Conservation (phyloP, 345 rosid genomes). For the Pistacia atlantica region DNA sequence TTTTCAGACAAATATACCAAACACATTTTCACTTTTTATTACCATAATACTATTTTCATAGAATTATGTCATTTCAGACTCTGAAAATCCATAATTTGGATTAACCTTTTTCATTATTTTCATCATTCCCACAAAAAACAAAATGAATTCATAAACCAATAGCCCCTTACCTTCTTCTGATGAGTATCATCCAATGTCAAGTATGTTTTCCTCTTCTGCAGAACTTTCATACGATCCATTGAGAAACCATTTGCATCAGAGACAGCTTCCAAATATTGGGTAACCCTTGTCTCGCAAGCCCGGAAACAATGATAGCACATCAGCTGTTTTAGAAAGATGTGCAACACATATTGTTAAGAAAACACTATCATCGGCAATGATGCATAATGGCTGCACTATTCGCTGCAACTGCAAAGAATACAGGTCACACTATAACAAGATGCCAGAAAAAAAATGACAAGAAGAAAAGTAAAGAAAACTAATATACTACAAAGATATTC, state of each 20-base stretch:
- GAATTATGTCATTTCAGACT: no score
- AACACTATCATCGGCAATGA: constrained; percentile 85
- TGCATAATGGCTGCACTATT: constrained; percentile 54
- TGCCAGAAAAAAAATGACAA: background rate
- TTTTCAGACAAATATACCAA: no score
- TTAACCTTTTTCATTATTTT: no score
- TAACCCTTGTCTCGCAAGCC: constrained; percentile 65
- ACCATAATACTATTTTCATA: no score
- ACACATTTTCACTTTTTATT: no score
- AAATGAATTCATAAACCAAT: no score
- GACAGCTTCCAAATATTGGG: constrained; percentile 59
- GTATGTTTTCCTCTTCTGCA: constrained; percentile 42
- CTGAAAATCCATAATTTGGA: no score
- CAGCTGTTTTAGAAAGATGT: constrained; percentile 51
- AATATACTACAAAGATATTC: background rate
- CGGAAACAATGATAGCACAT: constrained; percentile 64
- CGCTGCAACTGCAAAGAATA: constrained; percentile 62
- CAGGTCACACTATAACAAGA: background rate
- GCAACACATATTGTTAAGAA: constrained; percentile 62
- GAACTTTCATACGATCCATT: constrained; percentile 54
- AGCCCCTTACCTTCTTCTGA: constrained; percentile 52
- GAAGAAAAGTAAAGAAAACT: background rate
- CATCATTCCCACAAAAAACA: no score
- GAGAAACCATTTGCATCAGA: constrained; percentile 64
- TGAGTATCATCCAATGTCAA: constrained; percentile 49